A percentile compares a stretch with the other conserved stretches of the same genome.
These are phyloP conservation scores for Hypoxylon sp. DNA, from an alignment of 2,329 filamentous ascomycete genomes.

Conservation along the genomic window DNA sequence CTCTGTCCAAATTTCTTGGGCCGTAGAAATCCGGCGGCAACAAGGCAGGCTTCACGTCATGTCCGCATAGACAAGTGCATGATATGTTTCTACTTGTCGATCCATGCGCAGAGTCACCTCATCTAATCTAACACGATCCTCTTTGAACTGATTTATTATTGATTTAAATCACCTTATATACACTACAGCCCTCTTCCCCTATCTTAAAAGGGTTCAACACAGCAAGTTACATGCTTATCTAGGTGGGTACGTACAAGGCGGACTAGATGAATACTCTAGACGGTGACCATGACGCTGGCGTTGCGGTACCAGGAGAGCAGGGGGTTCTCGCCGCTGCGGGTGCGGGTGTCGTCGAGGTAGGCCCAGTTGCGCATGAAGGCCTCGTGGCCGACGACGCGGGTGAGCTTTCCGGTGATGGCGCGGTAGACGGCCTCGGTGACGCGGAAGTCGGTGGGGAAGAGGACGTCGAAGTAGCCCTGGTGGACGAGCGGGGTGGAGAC, in stretches of 20 bases:
- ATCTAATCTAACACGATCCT: neutral
- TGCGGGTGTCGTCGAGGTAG: slow-evolving; percentile 87
- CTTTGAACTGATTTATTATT: neutral
- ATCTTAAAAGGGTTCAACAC: neutral
- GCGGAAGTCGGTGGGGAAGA: slow-evolving; percentile 95
- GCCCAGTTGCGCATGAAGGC: slow-evolving; percentile 93
- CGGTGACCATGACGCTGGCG: slow-evolving; percentile 88
- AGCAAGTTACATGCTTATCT: neutral
- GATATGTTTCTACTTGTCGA: neutral
- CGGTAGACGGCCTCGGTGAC: slow-evolving; percentile 92
- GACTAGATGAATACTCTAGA: slow-evolving; percentile 53
- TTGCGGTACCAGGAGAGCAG: slow-evolving; percentile 94
- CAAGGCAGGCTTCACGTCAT: neutral
- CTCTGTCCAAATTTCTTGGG: neutral
- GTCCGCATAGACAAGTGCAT: too few relatives aligned
- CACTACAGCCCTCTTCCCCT: neutral
- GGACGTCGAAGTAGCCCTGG: slow-evolving; percentile 98
- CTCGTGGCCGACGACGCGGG: slow-evolving; percentile 83
- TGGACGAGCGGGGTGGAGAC: slow-evolving; percentile 93
- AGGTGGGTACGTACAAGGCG: neutral
- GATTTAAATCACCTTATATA: neutral
- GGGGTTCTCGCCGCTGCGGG: slow-evolving; percentile 90
- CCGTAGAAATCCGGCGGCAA: too few relatives aligned
- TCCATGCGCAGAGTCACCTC: too few relatives aligned
- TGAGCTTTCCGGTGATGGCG: slow-evolving; percentile 90